Conservation (phyloP, 176 grass and related monocot species). For the Eremochloa ophiuroides region DNA sequence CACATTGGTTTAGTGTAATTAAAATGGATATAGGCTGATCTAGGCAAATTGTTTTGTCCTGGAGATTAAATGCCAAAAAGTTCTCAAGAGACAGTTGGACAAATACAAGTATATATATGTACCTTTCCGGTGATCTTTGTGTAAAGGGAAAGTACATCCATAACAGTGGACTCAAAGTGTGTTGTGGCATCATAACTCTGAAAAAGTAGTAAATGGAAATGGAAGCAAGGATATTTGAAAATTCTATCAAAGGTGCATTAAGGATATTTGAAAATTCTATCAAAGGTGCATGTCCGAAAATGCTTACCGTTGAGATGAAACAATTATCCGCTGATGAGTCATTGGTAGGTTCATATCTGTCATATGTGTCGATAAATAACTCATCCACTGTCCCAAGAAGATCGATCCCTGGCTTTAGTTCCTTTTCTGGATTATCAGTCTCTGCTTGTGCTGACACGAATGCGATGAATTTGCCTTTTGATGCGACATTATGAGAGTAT, state of each 20-base stretch:
- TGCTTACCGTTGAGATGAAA: slow-evolving; percentile 82
- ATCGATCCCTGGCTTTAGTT: slow-evolving; percentile 80
- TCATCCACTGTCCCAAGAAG: slow-evolving; percentile 79
- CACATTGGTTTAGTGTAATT: background rate
- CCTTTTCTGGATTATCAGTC: slow-evolving; percentile 57
- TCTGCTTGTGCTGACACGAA: slow-evolving; percentile 95
- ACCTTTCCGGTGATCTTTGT: slow-evolving; percentile 89
- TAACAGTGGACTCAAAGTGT: slow-evolving; percentile 93
- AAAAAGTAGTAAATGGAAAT: background rate
- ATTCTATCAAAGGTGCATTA: background rate
- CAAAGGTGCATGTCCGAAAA: background rate
- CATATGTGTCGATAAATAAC: slow-evolving; percentile 78
- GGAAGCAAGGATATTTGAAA: background rate
- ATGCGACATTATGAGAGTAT: slow-evolving; percentile 86
- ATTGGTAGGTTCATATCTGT: slow-evolving; percentile 78
- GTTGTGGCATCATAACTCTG: slow-evolving; percentile 97
- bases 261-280: background rate
- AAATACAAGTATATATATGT: slow-evolving; percentile 4
- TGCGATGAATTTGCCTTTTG: slow-evolving; percentile 88
- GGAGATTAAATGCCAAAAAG: background rate
- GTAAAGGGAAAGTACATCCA: slow-evolving; percentile 84
- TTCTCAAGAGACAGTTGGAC: background rate
- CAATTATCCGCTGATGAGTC: slow-evolving; percentile 68
- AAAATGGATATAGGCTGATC: background rate
- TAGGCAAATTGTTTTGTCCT: background rate